Evolutionary conservation across 2,329 filamentous ascomycete species (phyloP).

Genomic region (Stagonosporopsis chrysanthemi): DNA sequence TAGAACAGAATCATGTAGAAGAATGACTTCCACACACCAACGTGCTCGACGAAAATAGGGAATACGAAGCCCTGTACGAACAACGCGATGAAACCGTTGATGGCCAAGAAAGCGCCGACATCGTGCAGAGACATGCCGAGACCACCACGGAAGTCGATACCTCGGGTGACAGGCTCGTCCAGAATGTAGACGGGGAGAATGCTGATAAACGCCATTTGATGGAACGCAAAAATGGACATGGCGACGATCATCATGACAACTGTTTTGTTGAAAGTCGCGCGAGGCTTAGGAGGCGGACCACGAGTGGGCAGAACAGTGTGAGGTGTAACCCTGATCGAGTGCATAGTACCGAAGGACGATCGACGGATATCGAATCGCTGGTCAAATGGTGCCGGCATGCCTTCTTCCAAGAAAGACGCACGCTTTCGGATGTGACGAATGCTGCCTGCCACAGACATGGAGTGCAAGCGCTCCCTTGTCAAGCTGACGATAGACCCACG

Average conservation of each 20-base stretch:
- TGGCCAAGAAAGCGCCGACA: constrained; percentile 71
- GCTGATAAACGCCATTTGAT: constrained; percentile 89
- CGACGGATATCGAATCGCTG: constrained; percentile 47
- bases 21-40: constrained; percentile 74
- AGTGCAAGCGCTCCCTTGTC: constrained; percentile 35
- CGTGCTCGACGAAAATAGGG: constrained; percentile 67
- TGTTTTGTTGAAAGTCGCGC: constrained; percentile 64
- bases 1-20: constrained; percentile 70
- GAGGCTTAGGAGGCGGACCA: constrained; percentile 23
- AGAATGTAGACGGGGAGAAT: constrained; percentile 92
- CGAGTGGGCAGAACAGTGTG: constrained; percentile 36
- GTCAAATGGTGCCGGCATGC: constrained; percentile 43
- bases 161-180: constrained; percentile 62
- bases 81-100: constrained; percentile 75
- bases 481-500: constrained; percentile 37
- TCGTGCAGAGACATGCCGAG: constrained; percentile 70
- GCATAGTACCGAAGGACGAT: constrained; percentile 49
- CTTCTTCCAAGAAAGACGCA: constrained; percentile 48
- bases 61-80: constrained; percentile 78
- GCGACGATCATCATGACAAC: constrained; percentile 81
- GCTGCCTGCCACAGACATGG: constrained; percentile 41
- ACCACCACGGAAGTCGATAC: constrained; percentile 62
- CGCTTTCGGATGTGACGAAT: constrained; percentile 46
- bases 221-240: constrained; percentile 87
- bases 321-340: constrained; percentile 42